These are phyloP conservation scores for Athelia psychrophila DNA, from an alignment of 1,284 basidiomycete species.

Conservation along the genomic window DNA sequence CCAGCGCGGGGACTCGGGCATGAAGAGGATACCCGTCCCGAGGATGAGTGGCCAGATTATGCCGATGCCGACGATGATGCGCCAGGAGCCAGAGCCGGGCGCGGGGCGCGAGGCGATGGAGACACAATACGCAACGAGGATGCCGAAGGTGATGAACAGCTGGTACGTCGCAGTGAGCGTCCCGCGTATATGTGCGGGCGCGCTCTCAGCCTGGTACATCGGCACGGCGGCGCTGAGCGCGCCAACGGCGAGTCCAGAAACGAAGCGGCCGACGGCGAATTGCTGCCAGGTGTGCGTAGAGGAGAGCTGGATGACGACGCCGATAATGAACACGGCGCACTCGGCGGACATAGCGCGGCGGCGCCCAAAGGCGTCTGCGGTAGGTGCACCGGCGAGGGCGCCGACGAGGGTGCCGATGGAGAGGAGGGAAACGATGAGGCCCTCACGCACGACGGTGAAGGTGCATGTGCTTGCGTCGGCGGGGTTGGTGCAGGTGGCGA, in stretches of 20 bases:
- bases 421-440: slow-evolving; percentile 70
- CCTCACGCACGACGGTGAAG: slow-evolving; percentile 52
- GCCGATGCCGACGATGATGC: slow-evolving; percentile 66
- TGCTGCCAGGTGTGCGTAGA: slow-evolving; percentile 54
- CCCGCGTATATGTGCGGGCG: slow-evolving; percentile 76
- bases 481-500: slow-evolving; percentile 46
- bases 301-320: slow-evolving; percentile 65
- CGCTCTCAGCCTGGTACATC: slow-evolving; percentile 77
- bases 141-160: slow-evolving; percentile 75
- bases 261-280: slow-evolving; percentile 66
- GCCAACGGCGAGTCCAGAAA: slow-evolving; percentile 69
- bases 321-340: slow-evolving; percentile 65
- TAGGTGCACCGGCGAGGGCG: slow-evolving; percentile 56
- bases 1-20: slow-evolving; percentile 82
- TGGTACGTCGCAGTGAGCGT: slow-evolving; percentile 72
- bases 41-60: slow-evolving; percentile 70
- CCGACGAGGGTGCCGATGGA: slow-evolving; percentile 64
- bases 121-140: slow-evolving; percentile 71
- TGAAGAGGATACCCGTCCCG: slow-evolving; percentile 66
- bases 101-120: slow-evolving; percentile 55
- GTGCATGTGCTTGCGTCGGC: slow-evolving; percentile 39
- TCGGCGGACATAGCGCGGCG: slow-evolving; percentile 71
- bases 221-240: slow-evolving; percentile 77
- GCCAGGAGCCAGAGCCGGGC: slow-evolving; percentile 56
- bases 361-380: slow-evolving; percentile 68